A percentile compares a stretch with the other conserved stretches of the same genome.
phyloP scores from a whole-genome alignment of 192 early-diverging fungal species.

The Backusella parvicylindrica region DNA sequence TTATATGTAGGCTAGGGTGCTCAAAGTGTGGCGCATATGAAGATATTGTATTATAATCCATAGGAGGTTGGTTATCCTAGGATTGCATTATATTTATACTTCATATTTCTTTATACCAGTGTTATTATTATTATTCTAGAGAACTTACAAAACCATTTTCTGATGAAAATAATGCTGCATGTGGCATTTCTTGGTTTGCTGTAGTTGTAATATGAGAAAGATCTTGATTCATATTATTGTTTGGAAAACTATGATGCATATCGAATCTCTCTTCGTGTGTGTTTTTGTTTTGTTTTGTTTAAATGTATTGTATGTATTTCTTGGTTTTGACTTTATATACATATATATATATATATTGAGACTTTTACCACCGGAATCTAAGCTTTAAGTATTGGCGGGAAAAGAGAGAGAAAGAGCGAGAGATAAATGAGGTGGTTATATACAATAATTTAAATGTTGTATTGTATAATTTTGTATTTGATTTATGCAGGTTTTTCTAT shows the following conservation, averaged over 20 bases:
- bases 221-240: neutral
- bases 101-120: neutral
- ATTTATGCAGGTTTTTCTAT: neutral
- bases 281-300: neutral
- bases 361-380: neutral
- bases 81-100: neutral
- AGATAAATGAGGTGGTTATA: neutral
- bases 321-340: neutral
- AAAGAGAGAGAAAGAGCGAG: neutral
- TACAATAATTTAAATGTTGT: neutral
- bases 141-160: constrained; percentile 10
- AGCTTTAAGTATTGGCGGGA: neutral
- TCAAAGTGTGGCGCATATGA: neutral
- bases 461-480: neutral
- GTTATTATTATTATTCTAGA: neutral
- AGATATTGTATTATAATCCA: neutral
- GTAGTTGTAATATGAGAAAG: neutral
- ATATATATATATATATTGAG: neutral
- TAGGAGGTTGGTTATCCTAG: neutral
- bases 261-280: neutral
- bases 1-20: neutral
- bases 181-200: neutral
- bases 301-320: neutral
- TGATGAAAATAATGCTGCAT: neutral
- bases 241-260: neutral